These are phyloP conservation scores for Voacanga thouarsii DNA, from an alignment of 257 asterid genomes.

Conservation along the genomic window DNA sequence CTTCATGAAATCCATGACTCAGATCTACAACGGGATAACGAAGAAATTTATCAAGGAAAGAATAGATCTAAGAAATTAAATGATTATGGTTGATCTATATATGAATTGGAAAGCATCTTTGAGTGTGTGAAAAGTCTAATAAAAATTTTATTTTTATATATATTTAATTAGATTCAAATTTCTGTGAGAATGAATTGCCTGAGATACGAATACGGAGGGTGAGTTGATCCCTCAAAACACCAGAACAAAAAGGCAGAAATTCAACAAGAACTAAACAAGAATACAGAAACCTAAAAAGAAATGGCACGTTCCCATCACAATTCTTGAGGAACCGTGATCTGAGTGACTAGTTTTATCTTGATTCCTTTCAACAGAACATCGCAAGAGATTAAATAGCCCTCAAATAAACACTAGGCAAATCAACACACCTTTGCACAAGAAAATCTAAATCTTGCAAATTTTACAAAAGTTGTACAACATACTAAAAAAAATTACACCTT, in stretches of 20 bases:
- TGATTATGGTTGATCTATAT: background rate
- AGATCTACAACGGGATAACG: constrained; percentile 41
- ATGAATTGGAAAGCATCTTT: constrained; percentile 7
- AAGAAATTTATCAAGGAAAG: background rate
- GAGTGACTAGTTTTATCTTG: constrained; percentile 25
- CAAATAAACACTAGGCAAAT: background rate
- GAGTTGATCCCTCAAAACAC: constrained; percentile 8
- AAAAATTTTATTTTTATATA: background rate
- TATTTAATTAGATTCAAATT: too few species aligned
- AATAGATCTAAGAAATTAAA: constrained; percentile 9
- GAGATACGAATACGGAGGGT: too few species aligned
- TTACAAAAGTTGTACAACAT: constrained; percentile 8
- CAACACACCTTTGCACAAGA: constrained; percentile 14
- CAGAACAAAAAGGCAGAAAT: background rate
- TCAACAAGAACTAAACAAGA: background rate
- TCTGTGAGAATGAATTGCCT: too few species aligned
- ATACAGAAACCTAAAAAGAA: background rate
- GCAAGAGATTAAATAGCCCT: constrained; percentile 3
- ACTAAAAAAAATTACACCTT: constrained; percentile 6
- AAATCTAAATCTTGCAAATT: constrained; percentile 18
- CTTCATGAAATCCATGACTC: constrained; percentile 88
- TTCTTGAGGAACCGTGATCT: constrained; percentile 27
- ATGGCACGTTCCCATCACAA: constrained; percentile 46
- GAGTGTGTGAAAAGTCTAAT: constrained; percentile 1
- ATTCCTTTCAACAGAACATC: constrained; percentile 16